Evolutionary conservation across 1,284 basidiomycete species (phyloP).

Genomic region (Inonotus obliquus): DNA sequence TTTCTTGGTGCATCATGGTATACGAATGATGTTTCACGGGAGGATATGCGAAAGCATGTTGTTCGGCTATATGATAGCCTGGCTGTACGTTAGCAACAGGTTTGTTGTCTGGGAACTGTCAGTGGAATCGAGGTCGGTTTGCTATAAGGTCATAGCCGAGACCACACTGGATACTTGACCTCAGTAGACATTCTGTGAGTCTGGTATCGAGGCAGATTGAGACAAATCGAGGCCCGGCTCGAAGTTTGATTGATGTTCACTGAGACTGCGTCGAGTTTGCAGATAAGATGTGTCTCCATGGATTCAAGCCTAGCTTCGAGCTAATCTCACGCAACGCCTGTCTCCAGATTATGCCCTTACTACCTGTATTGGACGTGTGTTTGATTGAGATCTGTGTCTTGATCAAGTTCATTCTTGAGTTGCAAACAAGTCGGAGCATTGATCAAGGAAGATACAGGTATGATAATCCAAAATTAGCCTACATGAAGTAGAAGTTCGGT

Average conservation of each 20-base stretch:
- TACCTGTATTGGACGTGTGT: neutral
- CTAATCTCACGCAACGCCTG: neutral
- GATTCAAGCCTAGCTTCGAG: neutral
- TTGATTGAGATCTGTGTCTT: too few species aligned
- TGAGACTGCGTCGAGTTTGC: neutral
- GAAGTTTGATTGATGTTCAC: neutral
- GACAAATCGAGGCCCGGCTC: neutral
- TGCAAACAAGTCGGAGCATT: too few species aligned
- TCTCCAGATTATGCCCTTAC: neutral
- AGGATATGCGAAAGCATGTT: neutral
- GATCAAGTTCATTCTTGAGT: too few species aligned
- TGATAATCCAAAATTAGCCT: too few species aligned
- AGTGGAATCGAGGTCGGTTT: conserved; percentile 6
- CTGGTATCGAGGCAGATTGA: conserved; percentile 1
- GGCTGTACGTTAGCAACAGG: conserved; percentile 10
- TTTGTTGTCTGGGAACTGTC: neutral
- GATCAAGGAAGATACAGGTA: too few species aligned
- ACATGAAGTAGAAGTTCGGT: neutral
- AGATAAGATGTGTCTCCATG: conserved; percentile 1
- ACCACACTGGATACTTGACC: neutral
- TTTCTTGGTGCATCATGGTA: neutral
- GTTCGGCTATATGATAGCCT: neutral
- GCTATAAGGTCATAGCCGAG: conserved; percentile 6
- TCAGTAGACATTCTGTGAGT: conserved; percentile 3
- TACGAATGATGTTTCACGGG: neutral